Evolutionary conservation across 1,139 yeast genomes (phyloP).

Genomic region (Lodderomyces theae): DNA sequence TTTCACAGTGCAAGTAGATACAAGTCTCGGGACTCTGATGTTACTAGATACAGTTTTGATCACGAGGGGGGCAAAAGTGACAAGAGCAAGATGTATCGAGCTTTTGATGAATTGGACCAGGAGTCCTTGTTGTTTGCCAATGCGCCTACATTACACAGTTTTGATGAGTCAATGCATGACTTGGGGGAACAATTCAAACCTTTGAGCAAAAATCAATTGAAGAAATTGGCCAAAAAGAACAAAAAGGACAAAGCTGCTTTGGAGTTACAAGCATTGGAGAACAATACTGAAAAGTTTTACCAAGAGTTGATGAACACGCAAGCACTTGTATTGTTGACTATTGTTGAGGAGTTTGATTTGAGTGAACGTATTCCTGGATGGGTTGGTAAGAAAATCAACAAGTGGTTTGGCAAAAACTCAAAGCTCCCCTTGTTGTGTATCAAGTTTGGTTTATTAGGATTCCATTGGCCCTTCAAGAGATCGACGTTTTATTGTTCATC

Average conservation of each 20-base stretch:
- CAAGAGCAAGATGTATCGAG: constrained; percentile 20
- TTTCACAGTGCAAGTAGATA: background rate
- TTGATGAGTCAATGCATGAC: constrained; percentile 12
- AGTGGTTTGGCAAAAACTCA: constrained; percentile 30
- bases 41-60: constrained; percentile 5
- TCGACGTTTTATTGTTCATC: constrained; percentile 37
- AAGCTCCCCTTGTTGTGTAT: constrained; percentile 30
- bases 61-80: background rate
- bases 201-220: constrained; percentile 36
- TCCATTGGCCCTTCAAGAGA: constrained; percentile 48
- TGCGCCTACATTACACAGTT: constrained; percentile 8
- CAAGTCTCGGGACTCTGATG: background rate
- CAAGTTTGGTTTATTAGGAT: constrained; percentile 39
- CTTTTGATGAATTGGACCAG: constrained; percentile 35
- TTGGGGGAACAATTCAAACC: constrained; percentile 19
- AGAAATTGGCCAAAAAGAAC: constrained; percentile 30
- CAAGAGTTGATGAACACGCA: constrained; percentile 37
- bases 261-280: constrained; percentile 16
- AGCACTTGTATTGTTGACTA: constrained; percentile 37
- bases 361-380: constrained; percentile 30
- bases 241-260: constrained; percentile 14
- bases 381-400: constrained; percentile 24
- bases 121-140: constrained; percentile 24
- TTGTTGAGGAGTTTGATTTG: constrained; percentile 36
- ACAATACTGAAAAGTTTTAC: constrained; percentile 25